Evolutionary conservation across 1,284 basidiomycete genomes (phyloP).

Genomic region (Ceratobasidium sp.): DNA sequence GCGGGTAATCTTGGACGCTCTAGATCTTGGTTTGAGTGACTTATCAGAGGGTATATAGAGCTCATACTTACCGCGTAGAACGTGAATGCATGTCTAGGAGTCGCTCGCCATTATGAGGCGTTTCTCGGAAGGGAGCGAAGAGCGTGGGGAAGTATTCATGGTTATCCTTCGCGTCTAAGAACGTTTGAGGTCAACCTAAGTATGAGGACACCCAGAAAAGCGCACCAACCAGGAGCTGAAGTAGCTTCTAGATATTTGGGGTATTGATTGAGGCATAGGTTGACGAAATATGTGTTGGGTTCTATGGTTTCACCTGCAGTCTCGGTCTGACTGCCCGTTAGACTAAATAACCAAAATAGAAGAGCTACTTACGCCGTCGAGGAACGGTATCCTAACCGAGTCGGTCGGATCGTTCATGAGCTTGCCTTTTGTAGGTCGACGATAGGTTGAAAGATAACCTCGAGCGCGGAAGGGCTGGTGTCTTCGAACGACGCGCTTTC

Average conservation of each 20-base stretch:
- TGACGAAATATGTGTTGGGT: constrained; percentile 76
- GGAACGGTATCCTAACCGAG: constrained; percentile 88
- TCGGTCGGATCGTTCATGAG: constrained; percentile 89
- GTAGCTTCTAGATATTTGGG: constrained; percentile 80
- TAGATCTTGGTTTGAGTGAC: constrained; percentile 55
- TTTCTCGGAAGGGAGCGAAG: constrained; percentile 52
- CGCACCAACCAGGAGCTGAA: constrained; percentile 76
- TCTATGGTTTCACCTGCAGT: constrained; percentile 74
- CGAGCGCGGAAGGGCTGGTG: constrained; percentile 61
- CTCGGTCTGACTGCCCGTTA: constrained; percentile 54
- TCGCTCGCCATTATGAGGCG: constrained; percentile 45
- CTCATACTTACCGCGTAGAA: constrained; percentile 84
- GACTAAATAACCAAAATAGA: no score
- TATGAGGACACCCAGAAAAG: neutral
- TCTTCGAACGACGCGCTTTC: constrained; percentile 73
- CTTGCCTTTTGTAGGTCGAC: constrained; percentile 89
- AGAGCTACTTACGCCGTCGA: constrained; percentile 81
- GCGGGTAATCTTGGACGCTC: constrained; percentile 87
- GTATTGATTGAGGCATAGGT: constrained; percentile 87
- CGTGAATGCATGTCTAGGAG: constrained; percentile 74
- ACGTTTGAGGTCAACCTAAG: neutral
- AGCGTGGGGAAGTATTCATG: constrained; percentile 51
- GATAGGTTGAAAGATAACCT: constrained; percentile 74
- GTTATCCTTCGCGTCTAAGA: constrained; percentile 54
- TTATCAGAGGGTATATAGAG: neutral